Base-by-base conservation (phyloP, 2,329 filamentous ascomycete genomes). In the Rhinocladiella mackenziei region DNA sequence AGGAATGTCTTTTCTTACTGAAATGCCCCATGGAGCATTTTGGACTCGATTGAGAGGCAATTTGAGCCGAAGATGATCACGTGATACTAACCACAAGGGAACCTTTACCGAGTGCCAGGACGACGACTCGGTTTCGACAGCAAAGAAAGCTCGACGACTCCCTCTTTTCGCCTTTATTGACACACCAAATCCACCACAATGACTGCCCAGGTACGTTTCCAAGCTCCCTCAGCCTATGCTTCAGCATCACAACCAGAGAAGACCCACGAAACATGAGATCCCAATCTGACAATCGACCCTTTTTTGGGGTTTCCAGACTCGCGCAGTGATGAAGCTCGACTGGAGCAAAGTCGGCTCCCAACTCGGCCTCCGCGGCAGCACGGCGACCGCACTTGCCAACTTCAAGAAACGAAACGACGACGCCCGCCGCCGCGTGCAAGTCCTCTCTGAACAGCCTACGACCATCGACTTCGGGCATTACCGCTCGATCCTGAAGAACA, bases 321-420 rank as follows among this genome's bases (percentile, higher is more conserved):
- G 88, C 81, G 89, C 91, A 78, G 89, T 91, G 73, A 81, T 94
- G 74, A 98, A 97, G 82, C 81, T 98, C 79, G 92, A 98, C 83
- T 98, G 92, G 92, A 81, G 81, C 75, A 92, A 94, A 76, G 81
- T 98, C 65, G 84, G 84, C 73, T 81, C 80, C 73, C 94, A 91
- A 66, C 89, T 98, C 64, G 91, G 91, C 70, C 88, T 98, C 70
- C 87, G 87, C 71, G 92, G 92, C 69, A 86, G 89, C 76, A 98
- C 92, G 60, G 89, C 87, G 60, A 74, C 84, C 62, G 85, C 91
- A 53, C 88, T 98, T 53, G 84, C 91, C 69, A 80, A 87, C 58
- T 98, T 98, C 84, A 98, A 98, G 82, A 92, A 95, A 83, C 89
- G 92, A 75, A 96, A 97, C 78, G 92, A 98, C 68, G 89, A 96